These are phyloP conservation scores for Rauvolfia tetraphylla DNA, from an alignment of 257 asterid species.

Conservation along the genomic window DNA sequence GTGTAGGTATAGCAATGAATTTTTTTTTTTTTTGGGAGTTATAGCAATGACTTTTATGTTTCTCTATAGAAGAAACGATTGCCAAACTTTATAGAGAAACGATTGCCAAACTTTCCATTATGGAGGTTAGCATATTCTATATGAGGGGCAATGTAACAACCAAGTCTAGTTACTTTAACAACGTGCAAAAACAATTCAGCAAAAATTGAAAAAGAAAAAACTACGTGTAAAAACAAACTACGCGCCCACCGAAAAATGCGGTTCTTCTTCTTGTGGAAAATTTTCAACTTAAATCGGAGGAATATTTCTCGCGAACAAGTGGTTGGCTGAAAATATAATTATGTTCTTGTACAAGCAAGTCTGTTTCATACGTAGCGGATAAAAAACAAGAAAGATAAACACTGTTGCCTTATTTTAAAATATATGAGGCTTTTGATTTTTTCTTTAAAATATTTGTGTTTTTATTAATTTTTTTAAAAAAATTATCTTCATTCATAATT, in stretches of 20 bases:
- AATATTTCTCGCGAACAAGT: neutral
- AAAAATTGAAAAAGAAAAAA: no score
- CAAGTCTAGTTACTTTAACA: slow-evolving; percentile 5
- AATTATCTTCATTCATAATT: no score
- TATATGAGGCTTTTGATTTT: no score
- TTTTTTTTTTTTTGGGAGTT: neutral
- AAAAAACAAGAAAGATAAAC: no score
- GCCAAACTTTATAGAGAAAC: slow-evolving; percentile 8
- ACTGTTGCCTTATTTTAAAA: no score
- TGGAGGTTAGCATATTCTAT: slow-evolving; percentile 1
- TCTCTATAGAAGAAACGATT: neutral
- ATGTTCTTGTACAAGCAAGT: no score
- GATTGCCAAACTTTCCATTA: slow-evolving; percentile 3
- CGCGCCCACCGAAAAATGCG: neutral
- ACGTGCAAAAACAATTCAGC: neutral
- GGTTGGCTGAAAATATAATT: neutral
- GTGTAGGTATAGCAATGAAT: neutral
- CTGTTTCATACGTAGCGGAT: no score
- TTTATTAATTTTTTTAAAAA: no score
- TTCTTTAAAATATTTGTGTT: no score
- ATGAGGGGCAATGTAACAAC: slow-evolving; percentile 2
- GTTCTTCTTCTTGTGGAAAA: neutral
- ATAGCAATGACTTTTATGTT: neutral
- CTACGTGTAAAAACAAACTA: neutral
- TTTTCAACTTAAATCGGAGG: neutral